Evolutionary conservation across 768 basidiomycete species (phyloP).

Genomic region (Amylocystis lapponica): DNA sequence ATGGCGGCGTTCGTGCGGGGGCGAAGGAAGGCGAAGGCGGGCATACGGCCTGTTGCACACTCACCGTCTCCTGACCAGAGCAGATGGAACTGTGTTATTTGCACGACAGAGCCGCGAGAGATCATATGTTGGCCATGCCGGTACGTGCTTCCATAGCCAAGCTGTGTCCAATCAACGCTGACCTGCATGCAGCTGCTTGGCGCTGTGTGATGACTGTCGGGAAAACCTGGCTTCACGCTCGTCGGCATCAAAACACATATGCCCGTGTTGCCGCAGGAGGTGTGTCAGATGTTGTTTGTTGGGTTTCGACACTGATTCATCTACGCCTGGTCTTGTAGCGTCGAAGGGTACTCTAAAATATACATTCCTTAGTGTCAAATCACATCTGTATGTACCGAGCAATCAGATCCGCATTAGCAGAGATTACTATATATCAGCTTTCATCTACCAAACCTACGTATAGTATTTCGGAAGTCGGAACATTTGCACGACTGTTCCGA

Average conservation of each 20-base stretch:
- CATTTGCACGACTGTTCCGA: no score
- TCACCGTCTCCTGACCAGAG: no score
- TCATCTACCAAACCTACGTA: no score
- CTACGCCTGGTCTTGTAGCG: slow-evolving; percentile 27
- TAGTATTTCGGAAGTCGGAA: no score
- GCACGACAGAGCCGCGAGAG: slow-evolving; percentile 59
- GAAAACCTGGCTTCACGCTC: slow-evolving; percentile 53
- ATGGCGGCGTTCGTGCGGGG: slow-evolving; percentile 27
- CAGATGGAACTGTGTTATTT: slow-evolving; percentile 56
- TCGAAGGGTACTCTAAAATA: slow-evolving; percentile 55
- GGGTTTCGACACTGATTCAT: slow-evolving; percentile 1
- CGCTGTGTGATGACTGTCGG: slow-evolving; percentile 62
- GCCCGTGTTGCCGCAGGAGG: slow-evolving; percentile 58
- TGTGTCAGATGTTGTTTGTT: slow-evolving; percentile 17
- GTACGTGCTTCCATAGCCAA: slow-evolving; percentile 29
- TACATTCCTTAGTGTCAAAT: slow-evolving; percentile 47
- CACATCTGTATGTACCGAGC: no score
- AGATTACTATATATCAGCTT: no score
- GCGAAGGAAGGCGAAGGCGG: slow-evolving; percentile 18
- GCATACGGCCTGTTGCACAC: slow-evolving; percentile 5
- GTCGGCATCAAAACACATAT: slow-evolving; percentile 52
- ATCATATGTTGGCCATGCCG: slow-evolving; percentile 87
- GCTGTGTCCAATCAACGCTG: neutral
- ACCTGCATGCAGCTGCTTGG: slow-evolving; percentile 32
- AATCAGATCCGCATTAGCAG: no score